Evolutionary conservation across 805 yeast species (phyloP), one percentile per base, ranked within the genome.

Genomic region (Candida pseudofarinosa): DNA sequence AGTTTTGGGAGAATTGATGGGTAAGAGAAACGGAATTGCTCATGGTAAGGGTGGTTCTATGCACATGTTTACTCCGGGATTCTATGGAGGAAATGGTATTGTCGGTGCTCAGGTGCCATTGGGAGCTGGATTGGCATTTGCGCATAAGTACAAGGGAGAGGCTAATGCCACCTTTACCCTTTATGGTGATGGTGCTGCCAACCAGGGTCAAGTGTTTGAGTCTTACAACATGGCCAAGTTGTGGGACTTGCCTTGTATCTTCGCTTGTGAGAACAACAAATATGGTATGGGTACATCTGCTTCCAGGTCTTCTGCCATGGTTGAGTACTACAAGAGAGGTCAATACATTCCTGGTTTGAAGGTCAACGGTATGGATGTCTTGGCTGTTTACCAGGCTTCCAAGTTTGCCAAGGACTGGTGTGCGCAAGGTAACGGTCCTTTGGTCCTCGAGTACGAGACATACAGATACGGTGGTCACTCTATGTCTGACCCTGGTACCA

Each of bases 251-350:
- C 99, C 99, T 55, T 85, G 88, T 64, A 73, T 93, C 51, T 93
- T 88, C 63, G 88, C 93, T 50, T 93, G 99, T 79, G 99, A 93
- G 74, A 93, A 93, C 80, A 93, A 93, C 83, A 93, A 89, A 76
- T 93, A 93, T 69, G 99, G 99, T 79, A 93, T 93, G 99, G 99
- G 99, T 76, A 93, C 99, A 41, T 73, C 99, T 51, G 98, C 98
- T 43, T 70, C 96, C 38, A 85, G 99, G 76, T 89, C 97, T 12
- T 89, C 97, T 41, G 99, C 99, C 41, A 72, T 89, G 77, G 85
- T 95, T 47, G 97, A 93, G 60, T 93, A 89, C 79, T 87, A 87
- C 83, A 88, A 91, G 83, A 89, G 99, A 76, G 99, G 98, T 65
- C 99, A 93, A 76, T 93, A 88, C 78, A 93, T 93, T 55, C 99